Conservation (phyloP, 1,284 basidiomycete species). For the Psilocybe mexicana region DNA sequence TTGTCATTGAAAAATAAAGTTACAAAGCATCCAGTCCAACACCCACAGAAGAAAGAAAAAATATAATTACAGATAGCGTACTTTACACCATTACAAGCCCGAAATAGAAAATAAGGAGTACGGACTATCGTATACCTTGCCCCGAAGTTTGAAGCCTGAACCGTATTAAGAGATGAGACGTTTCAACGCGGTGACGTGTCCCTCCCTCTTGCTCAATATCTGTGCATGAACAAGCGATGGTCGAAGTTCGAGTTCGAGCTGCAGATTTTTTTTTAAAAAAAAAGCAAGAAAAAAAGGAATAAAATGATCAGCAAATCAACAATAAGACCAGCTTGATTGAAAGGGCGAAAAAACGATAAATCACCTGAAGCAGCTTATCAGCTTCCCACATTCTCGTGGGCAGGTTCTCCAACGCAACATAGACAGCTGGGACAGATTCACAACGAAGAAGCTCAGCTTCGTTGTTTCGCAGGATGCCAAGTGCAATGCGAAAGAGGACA, state of each 20-base stretch:
- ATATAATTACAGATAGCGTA: not conserved
- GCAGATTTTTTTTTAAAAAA: not conserved
- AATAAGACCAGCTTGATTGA: too few relatives aligned
- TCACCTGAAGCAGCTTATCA: constrained; percentile 85
- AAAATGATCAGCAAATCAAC: too few relatives aligned
- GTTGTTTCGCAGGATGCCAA: constrained; percentile 84
- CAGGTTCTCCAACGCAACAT: constrained; percentile 82
- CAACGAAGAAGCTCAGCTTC: constrained; percentile 82
- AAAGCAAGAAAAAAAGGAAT: not conserved
- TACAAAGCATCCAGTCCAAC: not conserved
- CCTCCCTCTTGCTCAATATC: constrained; percentile 63
- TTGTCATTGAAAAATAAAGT: too few relatives aligned
- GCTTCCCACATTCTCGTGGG: constrained; percentile 92
- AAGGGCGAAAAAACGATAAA: constrained; percentile 17
- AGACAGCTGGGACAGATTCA: constrained; percentile 83
- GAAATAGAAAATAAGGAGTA: not conserved
- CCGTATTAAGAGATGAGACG: constrained; percentile 30
- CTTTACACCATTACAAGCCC: not conserved
- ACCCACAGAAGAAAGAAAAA: not conserved
- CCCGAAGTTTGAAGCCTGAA: too few relatives aligned
- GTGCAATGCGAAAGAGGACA: constrained; percentile 88
- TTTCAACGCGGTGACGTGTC: constrained; percentile 53
- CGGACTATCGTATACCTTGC: too few relatives aligned
- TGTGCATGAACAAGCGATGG: constrained; percentile 67
- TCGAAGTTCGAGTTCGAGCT: constrained; percentile 74